Evolutionary conservation across 1,284 basidiomycete genomes (phyloP).

Genomic region (Xerocomus nothofagi): DNA sequence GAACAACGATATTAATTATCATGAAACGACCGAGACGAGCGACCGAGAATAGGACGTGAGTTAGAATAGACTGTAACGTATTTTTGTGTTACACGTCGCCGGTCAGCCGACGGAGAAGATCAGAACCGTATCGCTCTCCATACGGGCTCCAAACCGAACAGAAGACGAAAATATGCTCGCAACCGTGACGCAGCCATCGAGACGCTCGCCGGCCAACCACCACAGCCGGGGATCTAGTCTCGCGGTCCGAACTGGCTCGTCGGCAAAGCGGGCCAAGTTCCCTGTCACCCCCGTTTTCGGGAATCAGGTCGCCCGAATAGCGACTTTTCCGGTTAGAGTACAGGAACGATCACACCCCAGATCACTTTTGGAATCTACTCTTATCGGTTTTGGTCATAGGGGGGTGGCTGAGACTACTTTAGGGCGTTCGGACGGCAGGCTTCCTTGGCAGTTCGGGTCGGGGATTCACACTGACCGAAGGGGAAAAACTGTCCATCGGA

Average conservation of each 20-base stretch:
- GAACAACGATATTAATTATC: background rate
- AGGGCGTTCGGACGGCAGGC: background rate
- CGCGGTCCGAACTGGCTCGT: background rate
- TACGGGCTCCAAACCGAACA: background rate
- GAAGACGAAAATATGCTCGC: background rate
- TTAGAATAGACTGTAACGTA: no score
- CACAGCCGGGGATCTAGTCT: background rate
- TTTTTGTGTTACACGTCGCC: background rate
- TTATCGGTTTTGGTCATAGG: no score
- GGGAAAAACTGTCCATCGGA: no score
- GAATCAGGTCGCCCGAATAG: no score
- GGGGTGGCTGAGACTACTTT: no score
- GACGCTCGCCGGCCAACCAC: no score
- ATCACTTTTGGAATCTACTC: no score
- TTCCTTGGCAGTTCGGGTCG: background rate
- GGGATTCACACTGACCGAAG: background rate
- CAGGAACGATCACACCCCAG: conserved; percentile 3
- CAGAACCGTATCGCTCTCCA: background rate
- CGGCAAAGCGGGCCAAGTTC: background rate
- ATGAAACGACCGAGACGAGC: background rate
- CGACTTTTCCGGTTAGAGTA: background rate
- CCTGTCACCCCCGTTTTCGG: no score
- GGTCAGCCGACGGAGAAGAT: background rate
- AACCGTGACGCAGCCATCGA: background rate
- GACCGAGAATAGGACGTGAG: background rate